phyloP scores from a whole-genome alignment of 768 basidiomycete genomes.

The Kwoniella botswanensis region DNA sequence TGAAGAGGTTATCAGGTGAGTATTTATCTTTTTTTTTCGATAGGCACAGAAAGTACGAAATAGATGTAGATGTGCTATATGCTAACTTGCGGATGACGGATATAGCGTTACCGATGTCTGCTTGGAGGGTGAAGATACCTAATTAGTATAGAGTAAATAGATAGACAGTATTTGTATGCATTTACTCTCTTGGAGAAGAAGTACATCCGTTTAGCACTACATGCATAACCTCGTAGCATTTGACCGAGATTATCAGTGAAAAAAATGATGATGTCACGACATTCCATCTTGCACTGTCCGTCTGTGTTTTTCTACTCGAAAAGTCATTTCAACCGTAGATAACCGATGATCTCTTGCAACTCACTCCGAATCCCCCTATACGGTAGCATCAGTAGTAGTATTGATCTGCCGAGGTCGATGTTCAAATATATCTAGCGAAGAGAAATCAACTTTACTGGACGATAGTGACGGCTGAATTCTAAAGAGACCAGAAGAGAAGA shows the following conservation, averaged over 20 bases:
- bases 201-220: too few species aligned
- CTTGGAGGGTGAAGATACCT: conserved; percentile 52
- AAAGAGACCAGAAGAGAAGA: too few species aligned
- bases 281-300: neutral
- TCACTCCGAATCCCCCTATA: too few species aligned
- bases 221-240: neutral
- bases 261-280: conserved; percentile 12
- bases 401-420: too few species aligned
- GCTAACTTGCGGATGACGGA: neutral
- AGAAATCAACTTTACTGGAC: too few species aligned
- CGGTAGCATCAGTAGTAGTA: too few species aligned
- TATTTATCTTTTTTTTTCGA: conserved; percentile 3
- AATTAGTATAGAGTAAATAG: conserved; percentile 19
- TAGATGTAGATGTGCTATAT: neutral
- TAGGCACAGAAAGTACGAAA: neutral
- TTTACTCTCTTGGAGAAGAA: neutral
- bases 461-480: too few species aligned
- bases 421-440: too few species aligned
- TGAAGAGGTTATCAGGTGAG: conserved; percentile 83
- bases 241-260: neutral
- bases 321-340: too few species aligned
- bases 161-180: neutral
- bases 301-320: neutral
- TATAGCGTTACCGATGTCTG: conserved; percentile 47
- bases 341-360: too few species aligned